phyloP scores from a whole-genome alignment of 1,139 yeast species.

The Yamadazyma oceani region DNA sequence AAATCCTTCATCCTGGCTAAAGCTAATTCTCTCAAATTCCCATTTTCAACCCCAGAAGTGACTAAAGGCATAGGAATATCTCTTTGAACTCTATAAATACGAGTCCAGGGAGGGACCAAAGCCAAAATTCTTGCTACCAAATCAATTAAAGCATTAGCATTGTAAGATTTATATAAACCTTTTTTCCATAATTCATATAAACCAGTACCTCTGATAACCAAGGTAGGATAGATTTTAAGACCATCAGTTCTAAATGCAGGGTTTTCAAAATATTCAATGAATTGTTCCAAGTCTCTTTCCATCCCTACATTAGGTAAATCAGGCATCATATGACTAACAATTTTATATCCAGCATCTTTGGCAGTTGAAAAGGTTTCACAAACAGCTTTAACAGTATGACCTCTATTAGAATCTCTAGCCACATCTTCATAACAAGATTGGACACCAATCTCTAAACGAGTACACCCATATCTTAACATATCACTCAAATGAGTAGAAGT shows the following conservation, averaged over 20 bases:
- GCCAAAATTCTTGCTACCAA: slow-evolving; percentile 94
- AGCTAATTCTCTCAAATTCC: slow-evolving; percentile 92
- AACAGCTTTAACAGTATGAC: slow-evolving; percentile 95
- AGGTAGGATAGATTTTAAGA: slow-evolving; percentile 88
- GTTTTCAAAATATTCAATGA: slow-evolving; percentile 92
- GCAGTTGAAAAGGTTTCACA: slow-evolving; percentile 95
- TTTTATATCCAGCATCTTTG: slow-evolving; percentile 97
- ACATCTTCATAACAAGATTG: slow-evolving; percentile 98
- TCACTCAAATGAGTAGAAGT: slow-evolving; percentile 94
- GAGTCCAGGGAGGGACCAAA: slow-evolving; percentile 98
- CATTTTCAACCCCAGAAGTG: slow-evolving; percentile 97
- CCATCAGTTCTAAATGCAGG: slow-evolving; percentile 98
- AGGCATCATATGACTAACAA: slow-evolving; percentile 99
- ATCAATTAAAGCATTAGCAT: slow-evolving; percentile 92
- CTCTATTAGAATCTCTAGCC: slow-evolving; percentile 97
- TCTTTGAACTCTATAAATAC: slow-evolving; percentile 96
- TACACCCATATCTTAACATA: slow-evolving; percentile 95
- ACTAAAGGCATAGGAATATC: slow-evolving; percentile 99
- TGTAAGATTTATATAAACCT: slow-evolving; percentile 90
- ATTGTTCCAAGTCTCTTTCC: slow-evolving; percentile 97
- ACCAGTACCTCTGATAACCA: slow-evolving; percentile 97
- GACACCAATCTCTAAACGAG: slow-evolving; percentile 95
- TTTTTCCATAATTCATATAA: slow-evolving; percentile 96
- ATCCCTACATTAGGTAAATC: slow-evolving; percentile 97
- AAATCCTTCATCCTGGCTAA: slow-evolving; percentile 97